A percentile compares a stretch with the other conserved stretches of the same genome.
These are phyloP conservation scores for Hypoxylon sp. DNA, from an alignment of 2,329 filamentous ascomycete genomes.

Conservation along the genomic window DNA sequence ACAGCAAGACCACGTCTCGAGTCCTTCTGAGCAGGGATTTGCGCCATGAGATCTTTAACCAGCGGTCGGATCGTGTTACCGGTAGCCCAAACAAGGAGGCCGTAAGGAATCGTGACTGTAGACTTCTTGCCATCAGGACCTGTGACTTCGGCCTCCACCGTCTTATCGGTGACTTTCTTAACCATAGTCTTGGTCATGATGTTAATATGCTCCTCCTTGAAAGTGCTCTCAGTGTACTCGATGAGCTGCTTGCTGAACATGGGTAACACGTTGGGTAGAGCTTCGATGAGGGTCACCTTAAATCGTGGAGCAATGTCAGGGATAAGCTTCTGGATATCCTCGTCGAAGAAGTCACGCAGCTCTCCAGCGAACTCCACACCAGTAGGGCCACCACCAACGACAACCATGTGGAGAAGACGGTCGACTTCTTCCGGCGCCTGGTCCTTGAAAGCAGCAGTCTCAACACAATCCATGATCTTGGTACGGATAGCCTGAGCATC, in stretches of 20 bases:
- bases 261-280: slow-evolving; percentile 94
- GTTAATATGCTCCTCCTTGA: slow-evolving; percentile 98
- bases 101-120: slow-evolving; percentile 87
- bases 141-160: slow-evolving; percentile 89
- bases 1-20: slow-evolving; percentile 95
- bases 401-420: slow-evolving; percentile 98
- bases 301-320: slow-evolving; percentile 96
- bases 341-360: slow-evolving; percentile 98
- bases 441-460: slow-evolving; percentile 98
- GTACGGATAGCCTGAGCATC: slow-evolving; percentile 97
- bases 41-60: slow-evolving; percentile 90
- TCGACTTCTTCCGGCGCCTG: slow-evolving; percentile 90
- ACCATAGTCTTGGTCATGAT: slow-evolving; percentile 99
- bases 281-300: slow-evolving; percentile 97
- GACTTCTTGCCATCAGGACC: slow-evolving; percentile 88
- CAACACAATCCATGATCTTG: slow-evolving; percentile 99
- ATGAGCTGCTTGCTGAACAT: slow-evolving; percentile 99
- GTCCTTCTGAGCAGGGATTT: slow-evolving; percentile 95
- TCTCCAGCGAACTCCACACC: slow-evolving; percentile 99
- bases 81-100: slow-evolving; percentile 97
- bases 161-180: slow-evolving; percentile 94
- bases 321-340: slow-evolving; percentile 98
- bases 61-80: slow-evolving; percentile 94
- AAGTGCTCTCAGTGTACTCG: slow-evolving; percentile 98
- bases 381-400: slow-evolving; percentile 92